Conservation (phyloP, 805 yeast genomes). For the Candida qinlingensis region DNA sequence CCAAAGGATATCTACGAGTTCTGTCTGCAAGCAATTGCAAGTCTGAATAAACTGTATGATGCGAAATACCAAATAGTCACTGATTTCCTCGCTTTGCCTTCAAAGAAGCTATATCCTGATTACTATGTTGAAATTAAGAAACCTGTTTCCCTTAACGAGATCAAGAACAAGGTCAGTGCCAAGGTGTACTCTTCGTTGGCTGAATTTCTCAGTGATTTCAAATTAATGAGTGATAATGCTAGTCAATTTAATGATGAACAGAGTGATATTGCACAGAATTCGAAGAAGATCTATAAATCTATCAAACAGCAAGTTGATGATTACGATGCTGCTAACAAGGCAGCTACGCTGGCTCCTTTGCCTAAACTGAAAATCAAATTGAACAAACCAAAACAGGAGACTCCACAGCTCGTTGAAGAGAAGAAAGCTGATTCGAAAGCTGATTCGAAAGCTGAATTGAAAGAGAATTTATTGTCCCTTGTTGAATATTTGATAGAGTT, state of each 20-base stretch:
- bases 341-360: conserved; percentile 31
- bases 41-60: conserved; percentile 29
- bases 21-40: conserved; percentile 29
- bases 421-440: conserved; percentile 1
- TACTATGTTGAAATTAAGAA: conserved; percentile 64
- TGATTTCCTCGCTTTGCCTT: conserved; percentile 68
- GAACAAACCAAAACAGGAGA: conserved; percentile 1
- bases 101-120: conserved; percentile 71
- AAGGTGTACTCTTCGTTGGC: conserved; percentile 29
- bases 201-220: conserved; percentile 55
- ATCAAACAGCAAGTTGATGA: conserved; percentile 41
- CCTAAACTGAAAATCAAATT: conserved; percentile 17
- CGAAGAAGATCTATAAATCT: conserved; percentile 48
- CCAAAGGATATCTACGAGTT: conserved; percentile 24
- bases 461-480: conserved; percentile 12
- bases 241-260: conserved; percentile 62
- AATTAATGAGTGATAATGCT: conserved; percentile 68
- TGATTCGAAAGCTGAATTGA: conserved; percentile 5
- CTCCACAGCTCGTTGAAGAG: background rate
- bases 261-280: conserved; percentile 62
- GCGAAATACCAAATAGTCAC: conserved; percentile 27
- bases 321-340: conserved; percentile 15
- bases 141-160: conserved; percentile 70
- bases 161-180: conserved; percentile 41
- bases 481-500: conserved; percentile 18